These are phyloP conservation scores for Dipodascopsis uninucleata DNA, from an alignment of 805 yeast species.

Conservation along the genomic window DNA sequence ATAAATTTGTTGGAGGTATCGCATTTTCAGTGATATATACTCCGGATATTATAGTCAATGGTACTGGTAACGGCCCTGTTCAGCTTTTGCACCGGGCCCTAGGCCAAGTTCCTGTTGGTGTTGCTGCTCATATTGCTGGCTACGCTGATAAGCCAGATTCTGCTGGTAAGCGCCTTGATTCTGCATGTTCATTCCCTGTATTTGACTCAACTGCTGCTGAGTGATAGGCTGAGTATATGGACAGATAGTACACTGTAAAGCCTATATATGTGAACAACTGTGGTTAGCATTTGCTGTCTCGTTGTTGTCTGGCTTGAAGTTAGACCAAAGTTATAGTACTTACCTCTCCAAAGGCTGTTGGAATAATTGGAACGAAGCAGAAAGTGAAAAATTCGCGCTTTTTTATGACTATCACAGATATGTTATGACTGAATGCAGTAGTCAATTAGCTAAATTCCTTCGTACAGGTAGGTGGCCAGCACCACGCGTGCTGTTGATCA, in stretches of 20 bases:
- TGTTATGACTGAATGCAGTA: conserved; percentile 11
- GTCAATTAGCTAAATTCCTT: too few species aligned
- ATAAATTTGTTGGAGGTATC: too few species aligned
- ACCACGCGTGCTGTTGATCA: too few species aligned
- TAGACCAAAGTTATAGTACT: too few species aligned
- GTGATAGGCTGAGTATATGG: conserved; percentile 5
- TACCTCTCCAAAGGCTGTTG: conserved; percentile 31
- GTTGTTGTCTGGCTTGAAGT: too few species aligned
- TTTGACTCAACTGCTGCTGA: conserved; percentile 8
- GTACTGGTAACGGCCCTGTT: conserved; percentile 8
- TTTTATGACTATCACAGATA: conserved; percentile 20
- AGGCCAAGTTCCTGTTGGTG: conserved; percentile 6
- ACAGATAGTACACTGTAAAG: conserved; percentile 21
- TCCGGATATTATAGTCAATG: too few species aligned
- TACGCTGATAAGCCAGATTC: conserved; percentile 1
- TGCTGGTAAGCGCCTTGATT: conserved; percentile 5
- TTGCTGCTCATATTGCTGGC: conserved; percentile 4
- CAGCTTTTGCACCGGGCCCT: conserved; percentile 7
- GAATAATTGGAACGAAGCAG: conserved; percentile 35
- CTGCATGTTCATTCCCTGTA: too few species aligned
- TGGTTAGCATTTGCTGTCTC: too few species aligned
- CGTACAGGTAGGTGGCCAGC: too few species aligned
- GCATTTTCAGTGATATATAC: too few species aligned
- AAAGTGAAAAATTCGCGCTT: conserved; percentile 35
- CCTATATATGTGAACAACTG: too few species aligned